A percentile compares a stretch with the other conserved stretches of the same genome.
Conservation (phyloP, 2,329 filamentous ascomycete genomes). For the Lachnellula suecica region DNA sequence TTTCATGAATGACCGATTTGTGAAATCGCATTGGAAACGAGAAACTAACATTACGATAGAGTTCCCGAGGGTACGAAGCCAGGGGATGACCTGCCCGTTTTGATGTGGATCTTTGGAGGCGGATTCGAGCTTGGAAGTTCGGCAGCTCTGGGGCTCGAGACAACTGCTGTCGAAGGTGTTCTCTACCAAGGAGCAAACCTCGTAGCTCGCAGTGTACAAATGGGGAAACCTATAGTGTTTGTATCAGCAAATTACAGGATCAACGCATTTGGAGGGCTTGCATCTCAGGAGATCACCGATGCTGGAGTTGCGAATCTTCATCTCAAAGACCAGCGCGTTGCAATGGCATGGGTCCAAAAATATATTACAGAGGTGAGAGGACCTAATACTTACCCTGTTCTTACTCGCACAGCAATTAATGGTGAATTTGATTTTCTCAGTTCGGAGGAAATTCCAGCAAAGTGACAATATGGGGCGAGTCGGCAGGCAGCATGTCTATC, state of each 20-base stretch:
- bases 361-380: background rate
- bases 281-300: background rate
- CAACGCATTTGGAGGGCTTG: background rate
- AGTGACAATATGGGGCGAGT: constrained; percentile 58
- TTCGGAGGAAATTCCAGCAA: constrained; percentile 57
- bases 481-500: background rate
- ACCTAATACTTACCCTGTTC: too few species aligned
- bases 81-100: background rate
- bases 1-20: too few species aligned
- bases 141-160: background rate
- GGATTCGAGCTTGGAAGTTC: background rate
- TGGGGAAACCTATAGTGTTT: background rate
- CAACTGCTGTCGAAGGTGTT: background rate
- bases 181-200: background rate
- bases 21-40: too few species aligned
- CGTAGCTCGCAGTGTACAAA: background rate
- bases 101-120: background rate
- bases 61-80: background rate
- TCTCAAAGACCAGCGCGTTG: background rate
- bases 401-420: too few species aligned
- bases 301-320: background rate
- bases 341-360: background rate
- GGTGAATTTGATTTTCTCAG: too few species aligned
- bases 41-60: too few species aligned
- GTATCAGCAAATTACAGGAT: background rate